Evolutionary conservation across 768 basidiomycete genomes (phyloP).

Genomic region (Mrakia blollopis): DNA sequence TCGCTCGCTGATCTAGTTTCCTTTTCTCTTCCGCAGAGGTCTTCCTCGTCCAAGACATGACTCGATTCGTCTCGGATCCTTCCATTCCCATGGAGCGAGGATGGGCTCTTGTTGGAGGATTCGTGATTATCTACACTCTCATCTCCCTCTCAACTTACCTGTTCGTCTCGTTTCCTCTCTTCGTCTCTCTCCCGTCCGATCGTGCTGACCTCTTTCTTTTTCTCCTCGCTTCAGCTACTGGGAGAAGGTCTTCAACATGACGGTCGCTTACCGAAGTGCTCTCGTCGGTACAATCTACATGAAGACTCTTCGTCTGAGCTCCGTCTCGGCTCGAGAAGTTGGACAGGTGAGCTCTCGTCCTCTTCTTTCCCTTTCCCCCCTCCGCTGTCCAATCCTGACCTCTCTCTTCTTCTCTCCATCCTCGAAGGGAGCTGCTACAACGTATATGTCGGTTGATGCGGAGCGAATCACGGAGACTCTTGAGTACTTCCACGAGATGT

Average conservation of each 20-base stretch:
- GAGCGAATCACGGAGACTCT: slow-evolving; percentile 3
- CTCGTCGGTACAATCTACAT: slow-evolving; percentile 19
- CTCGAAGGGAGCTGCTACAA: slow-evolving; percentile 19
- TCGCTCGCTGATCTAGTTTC: background rate
- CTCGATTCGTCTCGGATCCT: slow-evolving; percentile 16
- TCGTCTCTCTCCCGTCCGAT: too few relatives aligned
- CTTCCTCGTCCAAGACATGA: slow-evolving; percentile 25
- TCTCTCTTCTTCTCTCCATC: background rate
- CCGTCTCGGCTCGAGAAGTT: slow-evolving; percentile 17
- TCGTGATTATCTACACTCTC: slow-evolving; percentile 14
- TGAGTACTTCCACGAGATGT: slow-evolving; percentile 22
- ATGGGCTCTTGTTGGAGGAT: slow-evolving; percentile 27
- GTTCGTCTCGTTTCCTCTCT: background rate
- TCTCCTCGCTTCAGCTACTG: background rate
- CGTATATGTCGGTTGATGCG: slow-evolving; percentile 26
- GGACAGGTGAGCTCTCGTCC: background rate
- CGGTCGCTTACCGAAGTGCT: slow-evolving; percentile 13
- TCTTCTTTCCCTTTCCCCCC: background rate
- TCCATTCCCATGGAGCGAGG: background rate
- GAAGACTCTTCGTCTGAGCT: slow-evolving; percentile 16
- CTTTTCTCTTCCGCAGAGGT: slow-evolving; percentile 6
- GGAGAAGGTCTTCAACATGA: background rate
- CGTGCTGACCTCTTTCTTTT: too few relatives aligned
- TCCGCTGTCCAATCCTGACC: background rate
- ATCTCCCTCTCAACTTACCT: slow-evolving; percentile 7